phyloP scores from a whole-genome alignment of 768 basidiomycete species.

The Suillus brevipes region DNA sequence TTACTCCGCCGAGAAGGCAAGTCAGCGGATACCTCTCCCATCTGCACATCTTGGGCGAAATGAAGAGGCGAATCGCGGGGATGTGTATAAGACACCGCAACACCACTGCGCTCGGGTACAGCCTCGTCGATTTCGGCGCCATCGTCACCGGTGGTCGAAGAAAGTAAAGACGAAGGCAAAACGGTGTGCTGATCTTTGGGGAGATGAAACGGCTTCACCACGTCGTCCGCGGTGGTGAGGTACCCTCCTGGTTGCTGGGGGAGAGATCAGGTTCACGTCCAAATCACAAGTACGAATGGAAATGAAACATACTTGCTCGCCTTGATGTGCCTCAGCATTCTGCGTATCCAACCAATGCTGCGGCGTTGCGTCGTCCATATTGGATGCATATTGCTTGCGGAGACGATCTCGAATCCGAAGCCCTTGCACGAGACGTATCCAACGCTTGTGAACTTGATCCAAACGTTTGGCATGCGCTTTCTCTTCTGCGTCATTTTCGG shows the following conservation, averaged over 20 bases:
- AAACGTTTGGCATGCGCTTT: slow-evolving; percentile 73
- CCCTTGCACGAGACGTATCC: slow-evolving; percentile 86
- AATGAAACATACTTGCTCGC: slow-evolving; percentile 22
- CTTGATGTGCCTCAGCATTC: slow-evolving; percentile 21
- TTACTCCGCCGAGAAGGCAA: slow-evolving; percentile 10
- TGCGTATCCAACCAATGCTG: slow-evolving; percentile 16
- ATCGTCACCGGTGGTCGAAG: slow-evolving; percentile 30
- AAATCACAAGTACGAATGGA: background rate
- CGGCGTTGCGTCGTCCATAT: slow-evolving; percentile 10
- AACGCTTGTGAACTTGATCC: slow-evolving; percentile 82
- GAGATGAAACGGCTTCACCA: slow-evolving; percentile 71
- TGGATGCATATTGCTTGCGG: slow-evolving; percentile 68
- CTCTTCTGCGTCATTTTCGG: slow-evolving; percentile 74
- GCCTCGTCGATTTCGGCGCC: slow-evolving; percentile 32
- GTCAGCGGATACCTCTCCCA: slow-evolving; percentile 13
- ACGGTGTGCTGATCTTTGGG: slow-evolving; percentile 52
- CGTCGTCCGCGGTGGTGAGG: slow-evolving; percentile 66
- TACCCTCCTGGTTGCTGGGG: slow-evolving; percentile 51
- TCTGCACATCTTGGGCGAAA: slow-evolving; percentile 19
- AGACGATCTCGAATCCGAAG: slow-evolving; percentile 83
- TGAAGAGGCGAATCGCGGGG: slow-evolving; percentile 11
- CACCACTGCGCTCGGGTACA: slow-evolving; percentile 9
- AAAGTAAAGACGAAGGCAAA: slow-evolving; percentile 12
- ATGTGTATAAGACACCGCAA: slow-evolving; percentile 5
- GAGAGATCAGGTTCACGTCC: background rate